Evolutionary conservation across 345 rosid genomes (phyloP).

Genomic region (Excoecaria cochinchinensis): DNA sequence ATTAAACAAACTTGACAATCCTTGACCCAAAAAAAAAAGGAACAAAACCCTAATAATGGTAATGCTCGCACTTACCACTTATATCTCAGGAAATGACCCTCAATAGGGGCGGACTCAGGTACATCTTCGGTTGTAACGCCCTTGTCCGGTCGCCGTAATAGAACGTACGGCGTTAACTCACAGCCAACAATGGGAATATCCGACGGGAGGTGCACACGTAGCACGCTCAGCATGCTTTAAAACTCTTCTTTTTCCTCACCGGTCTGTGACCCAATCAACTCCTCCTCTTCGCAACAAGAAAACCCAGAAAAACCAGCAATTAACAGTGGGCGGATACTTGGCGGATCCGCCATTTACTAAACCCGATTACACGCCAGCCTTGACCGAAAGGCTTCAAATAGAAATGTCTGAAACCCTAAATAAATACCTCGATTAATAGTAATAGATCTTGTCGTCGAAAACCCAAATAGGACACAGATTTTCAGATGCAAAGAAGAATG

Average conservation of each 20-base stretch:
- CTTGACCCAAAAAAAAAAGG: not conserved
- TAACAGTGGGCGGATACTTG: slow-evolving; percentile 39
- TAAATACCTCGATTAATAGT: not conserved
- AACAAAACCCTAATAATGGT: not conserved
- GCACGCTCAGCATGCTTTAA: slow-evolving; percentile 88
- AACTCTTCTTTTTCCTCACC: slow-evolving; percentile 40
- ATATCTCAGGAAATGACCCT: slow-evolving; percentile 81
- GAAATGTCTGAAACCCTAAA: slow-evolving; percentile 14
- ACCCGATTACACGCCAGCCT: slow-evolving; percentile 26
- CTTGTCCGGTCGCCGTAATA: slow-evolving; percentile 71
- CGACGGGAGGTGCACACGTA: slow-evolving; percentile 91
- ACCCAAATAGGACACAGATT: not conserved
- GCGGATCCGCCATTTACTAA: slow-evolving; percentile 33
- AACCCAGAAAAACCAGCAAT: slow-evolving; percentile 1
- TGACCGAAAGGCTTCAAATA: not conserved
- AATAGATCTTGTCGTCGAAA: not conserved
- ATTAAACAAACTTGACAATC: not conserved
- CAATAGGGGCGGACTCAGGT: slow-evolving; percentile 74
- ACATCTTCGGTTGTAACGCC: slow-evolving; percentile 64
- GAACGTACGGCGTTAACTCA: slow-evolving; percentile 90
- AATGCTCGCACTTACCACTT: slow-evolving; percentile 62
- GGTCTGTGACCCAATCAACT: slow-evolving; percentile 31
- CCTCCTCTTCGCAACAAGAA: slow-evolving; percentile 5
- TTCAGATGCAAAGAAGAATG: not conserved
- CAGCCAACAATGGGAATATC: slow-evolving; percentile 98